Base-by-base conservation (phyloP, 495 filamentous ascomycete genomes). In the Trichoderma reesei region DNA sequence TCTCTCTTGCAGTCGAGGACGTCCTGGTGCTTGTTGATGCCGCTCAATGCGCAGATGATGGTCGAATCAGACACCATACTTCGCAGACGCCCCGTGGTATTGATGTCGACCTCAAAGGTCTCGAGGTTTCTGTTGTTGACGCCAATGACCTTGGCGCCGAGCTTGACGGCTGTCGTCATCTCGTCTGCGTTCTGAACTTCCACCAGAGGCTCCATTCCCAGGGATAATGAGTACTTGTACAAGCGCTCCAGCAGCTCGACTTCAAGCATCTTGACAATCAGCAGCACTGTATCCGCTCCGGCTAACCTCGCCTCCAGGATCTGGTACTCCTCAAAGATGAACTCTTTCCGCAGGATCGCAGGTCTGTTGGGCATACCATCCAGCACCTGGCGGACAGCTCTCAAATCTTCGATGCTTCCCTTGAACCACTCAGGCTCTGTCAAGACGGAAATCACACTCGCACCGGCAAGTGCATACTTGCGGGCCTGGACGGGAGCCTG, bases 371-470 rank as follows among this genome's bases (percentile, higher is more conserved):
- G 86, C 84, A 98, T 90, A 11, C 89, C 90, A 67, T 91, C 86
- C 16, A 99, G 78, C 51, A 89, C 90, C 72, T 92, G 90, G 13
- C 94, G 86, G 36, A 96, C 94, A 63, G 88, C 84, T 56, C 91
- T 87, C 41, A 99, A 78, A 72, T 99, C 94, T 62, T 99, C 94
- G 62, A 98, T 90, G 67, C 88, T 92, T 37, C 94, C 94, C 75
- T 97, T 98, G 78, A 99, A 99, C 92, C 92, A 99, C 68, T 97
- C 88, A 0, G 94, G 94, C 75, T 99, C 94, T 0, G 94, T 99
- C 62, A 99, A 84, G 13, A 99, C 95, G 11, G 92, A 97, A 68
- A 98, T 98, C 37, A 95, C 89, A 68, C 93, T 96, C 34, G 94
- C 95, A 26, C 94, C 95, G 14, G 95, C 92, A 8, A 92, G 83